Evolutionary conservation across 1,284 basidiomycete genomes (phyloP).

Genomic region (Leccinum subrobustum): DNA sequence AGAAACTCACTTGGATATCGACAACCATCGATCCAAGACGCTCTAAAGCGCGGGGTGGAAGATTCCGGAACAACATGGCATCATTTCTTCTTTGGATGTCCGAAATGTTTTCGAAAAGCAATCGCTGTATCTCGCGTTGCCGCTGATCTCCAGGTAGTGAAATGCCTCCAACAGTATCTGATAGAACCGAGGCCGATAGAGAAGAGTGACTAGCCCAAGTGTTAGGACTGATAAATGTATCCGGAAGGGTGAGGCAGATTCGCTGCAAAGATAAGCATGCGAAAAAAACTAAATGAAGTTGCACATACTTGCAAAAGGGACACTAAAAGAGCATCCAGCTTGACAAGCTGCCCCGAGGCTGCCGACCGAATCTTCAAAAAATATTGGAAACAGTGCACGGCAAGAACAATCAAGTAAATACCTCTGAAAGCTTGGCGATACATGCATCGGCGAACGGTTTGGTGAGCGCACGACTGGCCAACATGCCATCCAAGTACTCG

Average conservation of each 20-base stretch:
- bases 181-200: slow-evolving; percentile 47
- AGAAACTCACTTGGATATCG: slow-evolving; percentile 62
- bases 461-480: slow-evolving; percentile 62
- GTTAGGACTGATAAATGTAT: slow-evolving; percentile 72
- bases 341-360: slow-evolving; percentile 52
- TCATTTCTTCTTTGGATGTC: slow-evolving; percentile 73
- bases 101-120: slow-evolving; percentile 48
- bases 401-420: slow-evolving; percentile 28
- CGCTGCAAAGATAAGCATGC: slow-evolving; percentile 42
- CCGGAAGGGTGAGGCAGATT: slow-evolving; percentile 61
- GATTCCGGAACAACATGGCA: slow-evolving; percentile 71
- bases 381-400: neutral
- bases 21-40: slow-evolving; percentile 62
- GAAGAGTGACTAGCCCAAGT: slow-evolving; percentile 57
- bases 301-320: slow-evolving; percentile 56
- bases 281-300: neutral
- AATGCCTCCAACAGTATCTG: slow-evolving; percentile 35
- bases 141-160: slow-evolving; percentile 35
- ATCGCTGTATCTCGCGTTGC: slow-evolving; percentile 42
- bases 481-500: slow-evolving; percentile 76
- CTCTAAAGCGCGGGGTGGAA: slow-evolving; percentile 58
- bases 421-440: slow-evolving; percentile 68
- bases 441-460: slow-evolving; percentile 69
- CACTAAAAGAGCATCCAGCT: slow-evolving; percentile 55
- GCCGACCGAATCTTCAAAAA: slow-evolving; percentile 50